Evolutionary conservation across 441 rosid species (phyloP).

Genomic region (Bocquillonia castaneifolia): DNA sequence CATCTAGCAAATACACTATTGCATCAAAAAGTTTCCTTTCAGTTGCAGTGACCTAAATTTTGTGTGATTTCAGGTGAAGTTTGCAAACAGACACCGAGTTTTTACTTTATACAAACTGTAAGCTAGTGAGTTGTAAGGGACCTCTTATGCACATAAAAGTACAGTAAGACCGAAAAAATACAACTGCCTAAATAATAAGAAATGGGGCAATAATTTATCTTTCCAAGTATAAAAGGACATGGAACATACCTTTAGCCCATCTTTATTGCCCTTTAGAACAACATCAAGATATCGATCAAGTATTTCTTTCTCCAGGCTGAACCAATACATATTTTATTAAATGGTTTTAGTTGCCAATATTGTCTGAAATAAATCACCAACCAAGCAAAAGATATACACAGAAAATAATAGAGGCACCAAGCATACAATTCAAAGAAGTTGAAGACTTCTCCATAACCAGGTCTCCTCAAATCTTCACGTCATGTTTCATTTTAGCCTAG

Average conservation of each 20-base stretch:
- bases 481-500: not conserved
- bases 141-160: not conserved
- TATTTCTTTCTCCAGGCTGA: slow-evolving; percentile 91
- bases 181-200: not conserved
- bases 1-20: not conserved
- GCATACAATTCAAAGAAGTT: not conserved
- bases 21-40: not conserved
- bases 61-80: too few relatives aligned
- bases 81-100: not conserved
- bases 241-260: slow-evolving; percentile 76
- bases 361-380: not conserved
- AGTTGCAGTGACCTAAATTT: not conserved
- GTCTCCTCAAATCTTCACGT: not conserved
- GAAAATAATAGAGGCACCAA: not conserved
- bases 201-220: not conserved
- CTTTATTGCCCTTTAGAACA: slow-evolving; percentile 89
- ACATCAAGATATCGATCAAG: slow-evolving; percentile 79
- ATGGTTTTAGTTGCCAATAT: not conserved
- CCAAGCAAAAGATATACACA: not conserved
- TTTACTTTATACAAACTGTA: not conserved
- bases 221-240: not conserved
- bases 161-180: not conserved
- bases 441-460: too few relatives aligned
- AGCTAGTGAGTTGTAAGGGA: not conserved
- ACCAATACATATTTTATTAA: slow-evolving; percentile 20